Evolutionary conservation across 1,139 yeast species (phyloP).

Genomic region (Hansenula lynferdii): DNA sequence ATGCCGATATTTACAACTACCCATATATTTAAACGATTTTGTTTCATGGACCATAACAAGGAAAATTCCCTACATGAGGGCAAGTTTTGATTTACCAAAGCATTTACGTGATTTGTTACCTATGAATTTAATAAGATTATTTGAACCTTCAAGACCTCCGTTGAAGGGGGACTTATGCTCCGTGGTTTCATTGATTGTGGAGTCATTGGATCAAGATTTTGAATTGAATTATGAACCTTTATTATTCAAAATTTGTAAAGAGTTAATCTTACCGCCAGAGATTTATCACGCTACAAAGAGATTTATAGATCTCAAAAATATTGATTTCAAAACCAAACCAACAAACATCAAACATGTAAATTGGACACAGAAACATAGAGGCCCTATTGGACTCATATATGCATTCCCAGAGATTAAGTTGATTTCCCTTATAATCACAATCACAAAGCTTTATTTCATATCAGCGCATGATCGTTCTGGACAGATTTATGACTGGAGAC

Average conservation of each 20-base stretch:
- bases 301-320: slow-evolving; percentile 3
- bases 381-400: not conserved
- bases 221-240: slow-evolving; percentile 33
- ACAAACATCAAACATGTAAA: not conserved
- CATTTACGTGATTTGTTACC: slow-evolving; percentile 26
- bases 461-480: not conserved
- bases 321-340: not conserved
- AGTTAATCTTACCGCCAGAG: slow-evolving; percentile 31
- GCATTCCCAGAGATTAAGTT: slow-evolving; percentile 17
- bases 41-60: slow-evolving; percentile 29
- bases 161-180: slow-evolving; percentile 27
- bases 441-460: slow-evolving; percentile 15
- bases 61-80: slow-evolving; percentile 35
- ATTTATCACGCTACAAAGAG: slow-evolving; percentile 12
- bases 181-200: slow-evolving; percentile 14
- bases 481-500: slow-evolving; percentile 4
- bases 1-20: slow-evolving; percentile 32
- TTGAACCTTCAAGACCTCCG: slow-evolving; percentile 32
- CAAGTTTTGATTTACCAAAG: slow-evolving; percentile 30
- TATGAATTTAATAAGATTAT: slow-evolving; percentile 20
- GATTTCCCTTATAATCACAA: slow-evolving; percentile 9
- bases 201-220: slow-evolving; percentile 8
- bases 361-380: not conserved
- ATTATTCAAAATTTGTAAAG: slow-evolving; percentile 28
- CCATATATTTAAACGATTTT: slow-evolving; percentile 35